phyloP scores from a whole-genome alignment of 2,329 filamentous ascomycete species.

The Talaromyces sp. region DNA sequence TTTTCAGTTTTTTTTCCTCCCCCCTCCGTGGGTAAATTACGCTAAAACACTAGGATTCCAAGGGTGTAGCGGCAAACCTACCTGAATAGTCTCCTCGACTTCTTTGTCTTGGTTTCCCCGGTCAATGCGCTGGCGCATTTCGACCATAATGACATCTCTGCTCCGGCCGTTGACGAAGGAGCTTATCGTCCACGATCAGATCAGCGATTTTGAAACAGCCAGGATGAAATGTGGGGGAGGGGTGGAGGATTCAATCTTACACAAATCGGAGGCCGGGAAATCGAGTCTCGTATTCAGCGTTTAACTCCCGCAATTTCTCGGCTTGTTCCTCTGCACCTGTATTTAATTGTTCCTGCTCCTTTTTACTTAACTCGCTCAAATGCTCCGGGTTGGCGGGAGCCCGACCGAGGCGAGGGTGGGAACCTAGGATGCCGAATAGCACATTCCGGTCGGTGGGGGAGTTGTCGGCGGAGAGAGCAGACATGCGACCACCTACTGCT shows the following conservation, averaged over 20 bases:
- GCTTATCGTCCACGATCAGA: slow-evolving; percentile 37
- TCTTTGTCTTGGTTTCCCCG: slow-evolving; percentile 68
- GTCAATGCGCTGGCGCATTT: slow-evolving; percentile 76
- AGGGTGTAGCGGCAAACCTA: slow-evolving; percentile 57
- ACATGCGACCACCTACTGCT: slow-evolving; percentile 65
- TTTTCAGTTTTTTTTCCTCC: too few relatives aligned
- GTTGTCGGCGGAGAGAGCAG: slow-evolving; percentile 57
- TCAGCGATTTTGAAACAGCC: not conserved
- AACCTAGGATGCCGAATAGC: slow-evolving; percentile 73
- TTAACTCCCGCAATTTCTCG: slow-evolving; percentile 64
- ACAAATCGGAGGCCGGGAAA: slow-evolving; percentile 88
- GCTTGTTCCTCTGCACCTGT: slow-evolving; percentile 50
- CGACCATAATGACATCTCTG: slow-evolving; percentile 73
- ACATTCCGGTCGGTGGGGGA: slow-evolving; percentile 56
- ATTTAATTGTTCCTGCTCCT: slow-evolving; percentile 78
- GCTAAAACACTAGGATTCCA: not conserved
- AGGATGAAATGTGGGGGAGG: not conserved
- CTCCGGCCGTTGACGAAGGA: slow-evolving; percentile 86
- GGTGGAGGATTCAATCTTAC: slow-evolving; percentile 11
- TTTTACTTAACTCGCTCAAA: slow-evolving; percentile 71
- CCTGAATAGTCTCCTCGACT: slow-evolving; percentile 73
- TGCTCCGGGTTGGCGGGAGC: slow-evolving; percentile 57
- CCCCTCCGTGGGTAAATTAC: not conserved
- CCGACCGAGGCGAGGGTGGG: slow-evolving; percentile 81
- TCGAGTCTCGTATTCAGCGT: slow-evolving; percentile 74